phyloP scores from a whole-genome alignment of 139 green algal species.

The Chlorella sp. region DNA sequence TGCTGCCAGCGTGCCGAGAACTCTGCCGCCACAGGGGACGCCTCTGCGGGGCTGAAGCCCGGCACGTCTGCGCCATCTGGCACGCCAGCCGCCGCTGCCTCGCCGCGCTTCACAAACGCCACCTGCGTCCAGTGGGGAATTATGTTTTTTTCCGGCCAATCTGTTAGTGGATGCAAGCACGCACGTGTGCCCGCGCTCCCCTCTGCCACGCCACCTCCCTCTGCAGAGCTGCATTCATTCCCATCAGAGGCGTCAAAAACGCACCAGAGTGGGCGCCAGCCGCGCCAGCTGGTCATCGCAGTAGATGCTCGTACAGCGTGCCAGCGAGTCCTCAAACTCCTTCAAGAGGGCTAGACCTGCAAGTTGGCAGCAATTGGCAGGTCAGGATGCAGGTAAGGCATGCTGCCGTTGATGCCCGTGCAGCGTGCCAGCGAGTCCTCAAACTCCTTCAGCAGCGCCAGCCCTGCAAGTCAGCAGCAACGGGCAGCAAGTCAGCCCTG shows the following conservation, averaged over 20 bases:
- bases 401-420: too few relatives aligned
- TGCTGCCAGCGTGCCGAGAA: conserved; percentile 80
- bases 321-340: conserved; percentile 83
- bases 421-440: conserved; percentile 77
- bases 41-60: conserved; percentile 60
- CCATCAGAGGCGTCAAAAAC: neutral
- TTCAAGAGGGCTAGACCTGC: conserved; percentile 71
- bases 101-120: conserved; percentile 40
- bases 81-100: conserved; percentile 40
- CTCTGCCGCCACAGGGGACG: conserved; percentile 68
- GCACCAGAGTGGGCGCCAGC: conserved; percentile 29
- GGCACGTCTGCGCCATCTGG: conserved; percentile 66
- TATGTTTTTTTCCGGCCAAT: neutral
- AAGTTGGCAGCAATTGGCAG: neutral
- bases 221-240: neutral
- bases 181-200: too few relatives aligned
- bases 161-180: too few relatives aligned
- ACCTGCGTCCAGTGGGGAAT: neutral
- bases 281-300: conserved; percentile 84
- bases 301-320: conserved; percentile 73
- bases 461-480: conserved; percentile 41
- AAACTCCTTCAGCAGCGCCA: conserved; percentile 78
- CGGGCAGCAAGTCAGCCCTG: neutral
- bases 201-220: neutral
- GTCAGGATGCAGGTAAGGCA: too few relatives aligned